phyloP scores from a whole-genome alignment of 331 rosid genomes.

The Rosa hybrid region DNA sequence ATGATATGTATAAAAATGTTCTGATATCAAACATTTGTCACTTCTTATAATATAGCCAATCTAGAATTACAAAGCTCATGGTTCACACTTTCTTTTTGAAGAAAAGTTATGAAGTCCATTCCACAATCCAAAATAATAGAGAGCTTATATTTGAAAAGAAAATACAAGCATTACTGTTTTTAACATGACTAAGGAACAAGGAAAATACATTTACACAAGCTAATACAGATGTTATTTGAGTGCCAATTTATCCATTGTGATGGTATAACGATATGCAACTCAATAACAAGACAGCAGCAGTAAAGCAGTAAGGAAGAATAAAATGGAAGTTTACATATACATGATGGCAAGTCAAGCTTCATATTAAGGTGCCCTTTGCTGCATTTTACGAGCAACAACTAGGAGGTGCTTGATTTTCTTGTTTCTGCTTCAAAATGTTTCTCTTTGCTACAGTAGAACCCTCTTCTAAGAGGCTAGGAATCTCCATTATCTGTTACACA shows the following conservation, averaged over 20 bases:
- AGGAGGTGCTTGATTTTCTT: constrained; percentile 54
- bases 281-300: constrained; percentile 29
- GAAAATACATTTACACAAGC: constrained; percentile 51
- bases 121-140: background rate
- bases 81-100: background rate
- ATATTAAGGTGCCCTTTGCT: constrained; percentile 9
- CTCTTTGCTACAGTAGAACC: constrained; percentile 79
- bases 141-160: background rate
- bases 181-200: constrained; percentile 9
- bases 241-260: constrained; percentile 30
- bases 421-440: constrained; percentile 70
- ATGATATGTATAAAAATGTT: background rate
- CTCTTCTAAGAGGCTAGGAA: constrained; percentile 86
- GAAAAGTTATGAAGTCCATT: background rate
- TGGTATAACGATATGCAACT: constrained; percentile 28
- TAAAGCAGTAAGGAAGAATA: constrained; percentile 3
- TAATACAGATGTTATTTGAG: constrained; percentile 30
- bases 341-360: constrained; percentile 38
- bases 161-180: constrained; percentile 12
- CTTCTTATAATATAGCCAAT: background rate
- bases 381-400: constrained; percentile 64
- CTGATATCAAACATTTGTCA: background rate
- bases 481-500: constrained; percentile 77
- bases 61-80: background rate
- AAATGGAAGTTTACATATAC: constrained; percentile 51